Evolutionary conservation across 2,329 filamentous ascomycete genomes (phyloP), one percentile per base, ranked within the genome.

Genomic region (Penicillium sp.): DNA sequence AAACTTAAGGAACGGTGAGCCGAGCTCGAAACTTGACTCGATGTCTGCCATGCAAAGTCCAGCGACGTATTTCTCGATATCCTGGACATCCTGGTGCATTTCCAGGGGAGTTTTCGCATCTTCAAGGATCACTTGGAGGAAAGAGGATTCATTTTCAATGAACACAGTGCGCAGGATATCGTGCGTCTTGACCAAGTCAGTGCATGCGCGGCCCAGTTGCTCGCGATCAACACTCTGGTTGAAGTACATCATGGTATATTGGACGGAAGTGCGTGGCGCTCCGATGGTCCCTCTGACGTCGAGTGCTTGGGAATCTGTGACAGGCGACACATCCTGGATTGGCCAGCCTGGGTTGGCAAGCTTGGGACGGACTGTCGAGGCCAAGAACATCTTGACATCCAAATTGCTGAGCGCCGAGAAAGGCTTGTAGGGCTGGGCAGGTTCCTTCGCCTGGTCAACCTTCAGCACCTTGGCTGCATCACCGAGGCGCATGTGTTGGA

Each of bases 151-250:
- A 39, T 75, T 65, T 46, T 76, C 66, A n/a, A 84, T 71, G 55
- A 86, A 87, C 3, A 85, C 77, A 0, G 83, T 86, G 14, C 82
- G 78, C 4, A 86, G 69, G 29, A 86, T 81, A 53, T 85, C 81
- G 61, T 85, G 82, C 22, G 70, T 71, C 2, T 72, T 64, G 1
- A 86, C 76, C 4, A 87, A 74, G 5, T 79, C 50, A 9, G 55
- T 52, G 48, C 67, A 71, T 13, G 66, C 60, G 6, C 50, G 41
- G 35, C 77, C 64, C 16, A 86, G 68, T 27, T 68, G 72, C 2
- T 67, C 58, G 1, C 64, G 60, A 54, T 85, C 70, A 11, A 85
- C 69, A 0, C 59, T 54, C 0, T 68, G 68, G 9, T 78, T 72
- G 49, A 86, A 78, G 63, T 81, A 79, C 59, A 86, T 75, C 50